These are phyloP conservation scores for Trametes hirsuta DNA, from an alignment of 1,284 basidiomycete genomes.

Conservation along the genomic window DNA sequence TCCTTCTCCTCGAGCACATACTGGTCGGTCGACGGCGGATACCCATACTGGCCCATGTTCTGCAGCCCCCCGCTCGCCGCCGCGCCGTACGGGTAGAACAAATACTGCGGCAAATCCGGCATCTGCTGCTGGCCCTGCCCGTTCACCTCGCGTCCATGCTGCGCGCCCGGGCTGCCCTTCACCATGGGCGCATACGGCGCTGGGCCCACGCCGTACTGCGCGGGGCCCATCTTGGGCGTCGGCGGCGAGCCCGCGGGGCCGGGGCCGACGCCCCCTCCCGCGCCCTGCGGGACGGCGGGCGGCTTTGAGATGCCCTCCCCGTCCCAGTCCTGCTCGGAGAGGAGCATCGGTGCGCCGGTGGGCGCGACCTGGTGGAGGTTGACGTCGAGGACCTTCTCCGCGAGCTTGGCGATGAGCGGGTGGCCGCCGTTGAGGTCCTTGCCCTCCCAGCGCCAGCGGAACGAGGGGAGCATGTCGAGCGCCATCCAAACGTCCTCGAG, in stretches of 20 bases:
- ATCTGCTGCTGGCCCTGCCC: constrained; percentile 51
- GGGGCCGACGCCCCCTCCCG: no score
- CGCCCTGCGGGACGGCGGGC: no score
- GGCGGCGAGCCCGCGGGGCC: constrained; percentile 10
- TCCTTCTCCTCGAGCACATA: constrained; percentile 72
- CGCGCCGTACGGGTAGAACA: constrained; percentile 66
- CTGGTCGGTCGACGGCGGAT: constrained; percentile 55
- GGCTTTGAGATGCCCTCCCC: constrained; percentile 38
- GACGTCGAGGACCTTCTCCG: constrained; percentile 74
- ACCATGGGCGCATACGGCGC: constrained; percentile 12
- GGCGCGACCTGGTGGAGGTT: constrained; percentile 65
- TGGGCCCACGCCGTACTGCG: constrained; percentile 27
- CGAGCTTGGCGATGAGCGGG: constrained; percentile 78
- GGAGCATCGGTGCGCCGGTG: constrained; percentile 56
- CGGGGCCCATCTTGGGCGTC: constrained; percentile 33
- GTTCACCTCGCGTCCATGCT: constrained; percentile 25
- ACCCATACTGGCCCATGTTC: constrained; percentile 52
- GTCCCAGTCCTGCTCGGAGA: constrained; percentile 75
- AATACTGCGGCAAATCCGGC: constrained; percentile 49
- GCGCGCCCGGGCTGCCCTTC: constrained; percentile 22
- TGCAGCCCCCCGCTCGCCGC: constrained; percentile 42
- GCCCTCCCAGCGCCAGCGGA: constrained; percentile 86
- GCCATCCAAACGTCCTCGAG: constrained; percentile 82
- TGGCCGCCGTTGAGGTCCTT: constrained; percentile 77
- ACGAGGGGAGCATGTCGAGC: constrained; percentile 80